Base-by-base conservation (phyloP, 2,329 filamentous ascomycete genomes). In the Fusarium sp. region DNA sequence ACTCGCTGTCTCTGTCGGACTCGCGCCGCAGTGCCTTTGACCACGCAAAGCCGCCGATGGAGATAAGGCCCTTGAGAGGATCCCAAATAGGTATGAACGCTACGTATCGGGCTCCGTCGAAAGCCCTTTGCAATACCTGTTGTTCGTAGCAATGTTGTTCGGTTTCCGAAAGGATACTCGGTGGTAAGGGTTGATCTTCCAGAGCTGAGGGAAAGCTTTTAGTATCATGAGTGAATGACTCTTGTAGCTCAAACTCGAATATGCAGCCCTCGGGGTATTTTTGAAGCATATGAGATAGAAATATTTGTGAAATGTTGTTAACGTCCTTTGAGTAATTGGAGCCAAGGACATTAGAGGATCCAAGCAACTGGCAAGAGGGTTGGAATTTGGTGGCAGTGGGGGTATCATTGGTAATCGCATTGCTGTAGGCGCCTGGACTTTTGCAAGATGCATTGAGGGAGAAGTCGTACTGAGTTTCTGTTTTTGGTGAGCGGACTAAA, bases 11-110 rank as follows among this genome's bases (percentile, higher is more conserved):
- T 13, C 39, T 45, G n/a, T 57, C 31, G 6, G n/a, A n/a, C 11
- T 45, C 39, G 4, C n/a, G 31, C 8, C 24, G 31, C 5, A 14
- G 35, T 18, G 18, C 13, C 1, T 41, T 65, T 20, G 47, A 31
- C 12, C 51, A 65, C 0, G 53, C 26, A 5, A 65, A 47, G 6
- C 62, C 62, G 11, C 57, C 42, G 6, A n/a, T 61, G 6, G 36
- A 26, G 26, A 60, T 18, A 2, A 35, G 7, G 7, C 30, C 38
- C 16, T 54, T 28, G 0, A 7, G 33, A 3, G 58, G 31, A 11
- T 65, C 31, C 45, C 58, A 54, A 9, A 65, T 38, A 7, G 62
- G 62, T 13, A 63, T 53, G 15, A 65, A 65, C 1, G 62, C 62
- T 4, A 65, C 24, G 13, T 42, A 48, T 6, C 58, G 39, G 15